Evolutionary conservation across 2,329 filamentous ascomycete genomes (phyloP), one percentile per base, ranked within the genome.

Genomic region (Fusarium euwallaceae): DNA sequence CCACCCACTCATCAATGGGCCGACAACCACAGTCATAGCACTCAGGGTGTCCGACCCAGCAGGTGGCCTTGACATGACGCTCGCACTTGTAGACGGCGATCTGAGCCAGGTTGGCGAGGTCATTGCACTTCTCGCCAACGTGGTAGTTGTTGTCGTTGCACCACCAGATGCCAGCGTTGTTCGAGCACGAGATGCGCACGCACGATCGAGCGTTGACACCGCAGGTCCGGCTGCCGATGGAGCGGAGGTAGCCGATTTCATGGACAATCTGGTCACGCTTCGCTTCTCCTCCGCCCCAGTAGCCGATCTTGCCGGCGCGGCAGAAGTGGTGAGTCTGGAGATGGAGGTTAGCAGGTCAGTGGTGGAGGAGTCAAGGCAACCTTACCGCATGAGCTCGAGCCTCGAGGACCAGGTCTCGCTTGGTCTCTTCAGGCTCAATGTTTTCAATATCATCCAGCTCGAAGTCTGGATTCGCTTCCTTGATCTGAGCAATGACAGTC

Each of bases 51-150:
- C 45, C 61, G 24, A 55, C 20, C 61, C 61, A 63, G 48, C 61
- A 63, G 5, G n/a, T 37, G 24, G 61, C 61, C 36, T 63, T 63
- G n/a, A 63, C 36, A 12, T 63, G 61, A 2, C 61, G 61, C 61
- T 63, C 61, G 32, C 61, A 63, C 43, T 63, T 63, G 17, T 63
- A 63, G 20, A 63, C 61, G 20, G 61, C 61, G 11, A 63, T 63
- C 61, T 63, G 61, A 16, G 45, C 45, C 8, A 63, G 61, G n/a
- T 63, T 63, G 45, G 61, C 45, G 34, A 63, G 27, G 16, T 63
- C 45, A 7, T 63, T 63, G 43, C 61, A 55, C 45, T 63, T 63
- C 24, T 63, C 61, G 20, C 61, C 34, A 39, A 36, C 27, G 22
- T 51, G 37, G 17, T 63, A n/a, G 20, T 41, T 63, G 32, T 63